A percentile compares a stretch with the other conserved stretches of the same genome.
Evolutionary conservation across 306 rosid species (phyloP).

Genomic region (Astragalus membranaceus): DNA sequence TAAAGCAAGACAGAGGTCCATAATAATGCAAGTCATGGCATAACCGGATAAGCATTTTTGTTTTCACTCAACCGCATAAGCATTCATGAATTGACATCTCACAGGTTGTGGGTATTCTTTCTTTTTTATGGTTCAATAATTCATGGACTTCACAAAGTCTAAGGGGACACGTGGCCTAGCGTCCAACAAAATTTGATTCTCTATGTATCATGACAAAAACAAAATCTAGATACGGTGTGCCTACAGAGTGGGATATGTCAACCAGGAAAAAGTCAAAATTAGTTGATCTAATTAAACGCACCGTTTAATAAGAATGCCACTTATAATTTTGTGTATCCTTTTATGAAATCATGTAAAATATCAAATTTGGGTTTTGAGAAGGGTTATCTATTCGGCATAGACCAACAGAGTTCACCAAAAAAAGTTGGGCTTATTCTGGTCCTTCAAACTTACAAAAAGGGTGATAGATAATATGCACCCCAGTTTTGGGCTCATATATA

Average conservation of each 20-base stretch:
- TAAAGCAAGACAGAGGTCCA: not conserved
- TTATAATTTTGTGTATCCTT: no score
- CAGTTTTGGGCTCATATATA: no score
- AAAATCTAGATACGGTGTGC: not conserved
- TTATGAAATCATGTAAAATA: no score
- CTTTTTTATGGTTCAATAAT: constrained; percentile 9
- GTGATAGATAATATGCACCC: no score
- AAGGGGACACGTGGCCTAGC: not conserved
- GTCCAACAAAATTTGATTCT: not conserved
- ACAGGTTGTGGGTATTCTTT: not conserved
- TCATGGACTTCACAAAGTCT: not conserved
- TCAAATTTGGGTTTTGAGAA: no score
- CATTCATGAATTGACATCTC: constrained; percentile 4
- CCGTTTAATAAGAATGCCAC: no score
- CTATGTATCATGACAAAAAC: constrained; percentile 10
- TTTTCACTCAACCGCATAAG: not conserved
- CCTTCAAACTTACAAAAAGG: no score
- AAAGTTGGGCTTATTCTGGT: no score
- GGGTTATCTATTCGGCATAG: no score
- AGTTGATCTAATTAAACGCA: no score
- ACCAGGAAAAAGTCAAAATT: not conserved
- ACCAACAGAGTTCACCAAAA: no score
- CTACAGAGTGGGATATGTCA: not conserved
- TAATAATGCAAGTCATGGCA: not conserved
- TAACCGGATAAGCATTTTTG: constrained; percentile 9